phyloP scores from a whole-genome alignment of 768 basidiomycete species.

The Mycena polygramma region DNA sequence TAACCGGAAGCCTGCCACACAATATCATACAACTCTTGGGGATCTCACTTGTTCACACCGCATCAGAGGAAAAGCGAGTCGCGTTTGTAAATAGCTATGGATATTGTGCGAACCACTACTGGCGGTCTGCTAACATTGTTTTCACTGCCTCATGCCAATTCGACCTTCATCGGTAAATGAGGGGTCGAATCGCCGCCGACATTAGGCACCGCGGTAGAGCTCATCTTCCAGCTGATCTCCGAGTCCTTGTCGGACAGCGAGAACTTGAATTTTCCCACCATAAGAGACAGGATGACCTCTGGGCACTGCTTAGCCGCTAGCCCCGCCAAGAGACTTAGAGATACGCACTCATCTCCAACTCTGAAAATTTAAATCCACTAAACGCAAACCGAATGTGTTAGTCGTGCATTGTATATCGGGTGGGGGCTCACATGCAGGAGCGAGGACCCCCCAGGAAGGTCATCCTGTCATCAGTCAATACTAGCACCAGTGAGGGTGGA shows the following conservation, averaged over 20 bases:
- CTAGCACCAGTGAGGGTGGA: not conserved
- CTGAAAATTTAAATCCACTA: constrained; percentile 57
- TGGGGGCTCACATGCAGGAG: constrained; percentile 50
- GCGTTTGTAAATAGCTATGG: no score
- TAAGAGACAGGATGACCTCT: constrained; percentile 48
- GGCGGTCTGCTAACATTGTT: no score
- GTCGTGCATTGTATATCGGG: no score
- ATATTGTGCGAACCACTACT: no score
- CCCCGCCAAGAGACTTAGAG: no score
- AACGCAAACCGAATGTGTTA: no score
- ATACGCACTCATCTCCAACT: constrained; percentile 36
- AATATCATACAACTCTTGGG: no score
- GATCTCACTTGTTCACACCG: no score
- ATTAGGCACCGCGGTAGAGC: constrained; percentile 41
- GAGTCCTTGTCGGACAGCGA: constrained; percentile 43
- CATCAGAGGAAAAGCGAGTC: no score
- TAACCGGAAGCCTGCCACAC: no score
- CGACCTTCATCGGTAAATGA: constrained; percentile 34
- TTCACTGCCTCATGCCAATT: no score
- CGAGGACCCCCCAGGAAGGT: constrained; percentile 51
- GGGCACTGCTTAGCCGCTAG: no score
- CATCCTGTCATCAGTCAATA: constrained; percentile 42
- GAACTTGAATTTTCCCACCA: constrained; percentile 47
- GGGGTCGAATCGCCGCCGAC: constrained; percentile 30
- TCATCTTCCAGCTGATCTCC: constrained; percentile 51